Conservation (phyloP, 768 basidiomycete genomes). For the Filobasidium wieringae region DNA sequence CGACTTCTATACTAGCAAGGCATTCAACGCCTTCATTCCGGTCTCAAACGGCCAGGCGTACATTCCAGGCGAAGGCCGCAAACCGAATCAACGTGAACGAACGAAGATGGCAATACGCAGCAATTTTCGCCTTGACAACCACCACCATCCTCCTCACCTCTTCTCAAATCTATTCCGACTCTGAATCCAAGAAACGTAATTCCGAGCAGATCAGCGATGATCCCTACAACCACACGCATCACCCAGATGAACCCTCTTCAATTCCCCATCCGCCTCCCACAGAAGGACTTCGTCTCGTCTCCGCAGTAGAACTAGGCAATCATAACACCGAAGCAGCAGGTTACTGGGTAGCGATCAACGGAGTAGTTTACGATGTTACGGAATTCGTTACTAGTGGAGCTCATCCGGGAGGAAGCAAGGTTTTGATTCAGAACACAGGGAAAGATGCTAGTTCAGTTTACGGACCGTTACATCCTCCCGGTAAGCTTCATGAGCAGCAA, state of each 20-base stretch:
- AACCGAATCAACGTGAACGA: background rate
- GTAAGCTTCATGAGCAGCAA: slow-evolving; percentile 7
- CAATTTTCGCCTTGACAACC: background rate
- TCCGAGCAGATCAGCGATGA: background rate
- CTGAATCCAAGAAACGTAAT: background rate
- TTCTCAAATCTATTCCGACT: background rate
- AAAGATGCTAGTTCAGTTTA: slow-evolving; percentile 20
- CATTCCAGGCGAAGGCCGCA: too few species aligned
- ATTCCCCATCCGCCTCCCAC: slow-evolving; percentile 4
- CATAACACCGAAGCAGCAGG: slow-evolving; percentile 16
- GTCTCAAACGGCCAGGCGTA: too few species aligned
- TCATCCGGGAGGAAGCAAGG: slow-evolving; percentile 24
- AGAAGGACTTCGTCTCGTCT: slow-evolving; percentile 4
- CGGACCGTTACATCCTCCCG: slow-evolving; percentile 23
- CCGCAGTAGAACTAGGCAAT: slow-evolving; percentile 16
- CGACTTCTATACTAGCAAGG: too few species aligned
- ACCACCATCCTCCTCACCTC: background rate
- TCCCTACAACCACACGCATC: background rate
- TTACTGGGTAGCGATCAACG: slow-evolving; percentile 28
- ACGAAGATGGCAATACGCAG: background rate
- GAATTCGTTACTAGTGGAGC: slow-evolving; percentile 12
- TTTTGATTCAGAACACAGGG: slow-evolving; percentile 20
- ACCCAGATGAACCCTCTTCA: background rate
- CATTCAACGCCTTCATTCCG: too few species aligned
- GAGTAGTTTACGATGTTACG: slow-evolving; percentile 22